Base-by-base conservation (phyloP, 2,329 filamentous ascomycete genomes). In the Trichophyton mentagrophytes region DNA sequence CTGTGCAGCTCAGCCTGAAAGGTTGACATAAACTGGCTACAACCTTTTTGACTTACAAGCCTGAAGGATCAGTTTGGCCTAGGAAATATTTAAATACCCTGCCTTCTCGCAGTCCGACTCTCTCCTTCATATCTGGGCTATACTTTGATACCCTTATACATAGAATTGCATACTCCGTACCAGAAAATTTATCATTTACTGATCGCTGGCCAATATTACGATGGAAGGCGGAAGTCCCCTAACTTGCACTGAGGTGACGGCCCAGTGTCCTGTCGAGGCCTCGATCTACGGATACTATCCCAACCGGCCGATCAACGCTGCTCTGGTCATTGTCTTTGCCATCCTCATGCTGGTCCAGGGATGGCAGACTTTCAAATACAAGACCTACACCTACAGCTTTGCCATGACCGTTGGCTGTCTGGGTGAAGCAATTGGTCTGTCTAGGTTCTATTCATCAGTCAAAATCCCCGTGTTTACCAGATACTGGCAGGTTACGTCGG, bases 201-300 rank as follows among this genome's bases (percentile, higher is more conserved):
- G 7, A n/a, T n/a, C 4, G 36, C 47, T 13, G 9, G 9, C 13
- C 9, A 13, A 11, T 11, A 13, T 15, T 22, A 53, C 22, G 5
- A 53, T 53, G 47, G 44, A 53, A 27, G 22, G 46, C 20, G n/a
- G 22, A 22, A 60, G 7, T 3, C 44, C 44, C 11, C 20, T 53
- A 53, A 30, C 27, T 7, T 65, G 63, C 60, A 61, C 36, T 3
- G 59, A 56, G 46, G 47, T 65, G 36, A 49, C 56, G 36, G 44
- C 40, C 1, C 6, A 61, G 17, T 81, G 79, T 62, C 72, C 77
- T 0, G 72, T 81, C n/a, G 68, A 77, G 59, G 72, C 70, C 1
- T 80, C 78, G 1, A 74, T 77, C n/a, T 81, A 83, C 64, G 76
- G 79, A 25, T 85, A 84, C 69, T 73, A 78, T 38, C 82, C 82